These are phyloP conservation scores for Populus hybrid DNA, from an alignment of 441 rosid species.

Conservation along the genomic window DNA sequence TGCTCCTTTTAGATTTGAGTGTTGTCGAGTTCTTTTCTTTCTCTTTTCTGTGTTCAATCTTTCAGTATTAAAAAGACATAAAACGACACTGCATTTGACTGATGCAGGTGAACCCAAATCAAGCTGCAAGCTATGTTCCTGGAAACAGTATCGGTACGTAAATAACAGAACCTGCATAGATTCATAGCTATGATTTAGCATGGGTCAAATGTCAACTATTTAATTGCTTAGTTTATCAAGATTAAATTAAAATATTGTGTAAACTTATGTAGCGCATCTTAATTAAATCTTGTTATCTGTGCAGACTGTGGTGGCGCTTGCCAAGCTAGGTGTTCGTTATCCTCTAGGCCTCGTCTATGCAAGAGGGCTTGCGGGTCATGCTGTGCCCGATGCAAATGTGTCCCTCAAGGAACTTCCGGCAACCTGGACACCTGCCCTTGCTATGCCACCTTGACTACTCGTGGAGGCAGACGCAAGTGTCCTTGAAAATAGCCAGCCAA, in stretches of 20 bases:
- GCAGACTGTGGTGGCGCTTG: conserved; percentile 58
- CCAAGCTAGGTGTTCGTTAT: conserved; percentile 42
- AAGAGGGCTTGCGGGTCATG: conserved; percentile 67
- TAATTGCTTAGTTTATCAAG: too few species aligned
- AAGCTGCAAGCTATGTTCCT: neutral
- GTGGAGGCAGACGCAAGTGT: conserved; percentile 42
- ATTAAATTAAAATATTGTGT: too few species aligned
- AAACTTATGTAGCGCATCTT: too few species aligned
- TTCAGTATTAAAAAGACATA: neutral
- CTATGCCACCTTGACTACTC: conserved; percentile 63
- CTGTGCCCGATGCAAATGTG: conserved; percentile 62
- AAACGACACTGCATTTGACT: neutral
- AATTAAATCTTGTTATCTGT: too few species aligned
- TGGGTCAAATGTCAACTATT: too few species aligned
- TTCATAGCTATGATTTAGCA: too few species aligned
- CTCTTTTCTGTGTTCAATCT: neutral
- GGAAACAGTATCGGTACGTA: neutral
- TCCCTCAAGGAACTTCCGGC: conserved; percentile 75
- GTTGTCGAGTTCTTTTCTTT: neutral
- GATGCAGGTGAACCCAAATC: neutral
- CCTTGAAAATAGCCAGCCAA: neutral
- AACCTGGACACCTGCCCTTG: conserved; percentile 63
- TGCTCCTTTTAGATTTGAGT: neutral
- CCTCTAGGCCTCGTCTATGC: conserved; percentile 50
- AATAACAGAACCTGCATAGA: neutral